Conservation (phyloP, 495 filamentous ascomycete species). For the Xanthoparmelia taractica region DNA sequence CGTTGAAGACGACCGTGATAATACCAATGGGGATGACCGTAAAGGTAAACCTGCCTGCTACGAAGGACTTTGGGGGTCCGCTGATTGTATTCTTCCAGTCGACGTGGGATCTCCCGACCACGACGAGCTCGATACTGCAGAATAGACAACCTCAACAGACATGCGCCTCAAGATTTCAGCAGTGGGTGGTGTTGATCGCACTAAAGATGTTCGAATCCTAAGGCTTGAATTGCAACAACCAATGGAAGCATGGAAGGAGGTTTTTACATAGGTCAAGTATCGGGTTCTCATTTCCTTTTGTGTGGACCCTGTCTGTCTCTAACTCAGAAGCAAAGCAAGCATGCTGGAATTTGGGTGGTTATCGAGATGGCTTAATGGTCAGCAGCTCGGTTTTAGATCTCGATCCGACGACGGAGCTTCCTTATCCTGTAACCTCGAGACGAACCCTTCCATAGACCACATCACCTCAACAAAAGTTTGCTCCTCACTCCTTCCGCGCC, state of each 20-base stretch:
- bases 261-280: slow-evolving; percentile 11
- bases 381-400: slow-evolving; percentile 16
- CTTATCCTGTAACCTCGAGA: slow-evolving; percentile 20
- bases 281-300: slow-evolving; percentile 11
- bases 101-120: slow-evolving; percentile 73
- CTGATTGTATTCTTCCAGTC: slow-evolving; percentile 29
- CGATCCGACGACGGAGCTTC: slow-evolving; percentile 18
- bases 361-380: slow-evolving; percentile 12
- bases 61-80: neutral
- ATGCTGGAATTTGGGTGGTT: slow-evolving; percentile 6
- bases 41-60: slow-evolving; percentile 60
- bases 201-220: neutral
- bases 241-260: neutral
- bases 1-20: slow-evolving; percentile 51
- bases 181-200: neutral
- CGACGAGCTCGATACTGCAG: slow-evolving; percentile 95
- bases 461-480: slow-evolving; percentile 15
- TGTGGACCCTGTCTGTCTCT: slow-evolving; percentile 3
- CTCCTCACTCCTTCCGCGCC: slow-evolving; percentile 7
- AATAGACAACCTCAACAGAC: slow-evolving; percentile 44
- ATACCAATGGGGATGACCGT: slow-evolving; percentile 57
- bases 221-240: neutral
- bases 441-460: slow-evolving; percentile 17
- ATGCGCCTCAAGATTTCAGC: neutral
- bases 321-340: slow-evolving; percentile 7